Base-by-base conservation (phyloP, 345 rosid genomes). In the Turnera subulata region DNA sequence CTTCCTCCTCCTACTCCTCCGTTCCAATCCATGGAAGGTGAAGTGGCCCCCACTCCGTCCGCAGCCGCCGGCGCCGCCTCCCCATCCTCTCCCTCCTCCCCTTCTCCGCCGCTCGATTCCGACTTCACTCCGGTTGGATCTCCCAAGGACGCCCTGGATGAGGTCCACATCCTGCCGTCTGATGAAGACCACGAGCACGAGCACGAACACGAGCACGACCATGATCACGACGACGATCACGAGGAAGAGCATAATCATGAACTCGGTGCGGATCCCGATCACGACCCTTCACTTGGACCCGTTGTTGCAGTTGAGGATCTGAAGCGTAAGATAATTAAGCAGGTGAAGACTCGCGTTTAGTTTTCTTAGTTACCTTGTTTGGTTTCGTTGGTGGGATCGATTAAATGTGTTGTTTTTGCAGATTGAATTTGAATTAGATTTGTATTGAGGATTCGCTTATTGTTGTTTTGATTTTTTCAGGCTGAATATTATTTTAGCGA, bases 401-500 rank as follows among this genome's bases (percentile, higher is more conserved):
- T 13, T 4, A 20, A 49, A 9, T 2, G 13, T 11, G 4, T 49
- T 23, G 2, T 0, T 14, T 23, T 14, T 20, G 50, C 8, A 46
- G 11, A 7, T 37, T 7, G 8, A 7, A 13, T 37, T 37, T 58
- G 42, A 38, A 60, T 20, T 1, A n/a, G n/a, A n/a, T n/a, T n/a
- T n/a, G n/a, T n/a, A n/a, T n/a, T n/a, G n/a, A n/a, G n/a, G n/a
- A n/a, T n/a, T n/a, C n/a, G n/a, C n/a, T n/a, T n/a, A n/a, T n/a
- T n/a, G 24, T 13, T 51, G 33, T 39, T 1, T 14, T 33, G 14
- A n/a, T 17, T 70, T 59, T 63, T 79, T 58, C 57, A 92, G 98
- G 98, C 83, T 65, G 97, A 92, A 54, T 86, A 89, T 48, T 92
- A 92, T 62, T 92, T 92, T 62, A 83, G 98, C 53, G 95, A 89